Evolutionary conservation across 1,284 basidiomycete genomes (phyloP), one percentile per base, ranked within the genome.

Genomic region (Trichosporon inkin): DNA sequence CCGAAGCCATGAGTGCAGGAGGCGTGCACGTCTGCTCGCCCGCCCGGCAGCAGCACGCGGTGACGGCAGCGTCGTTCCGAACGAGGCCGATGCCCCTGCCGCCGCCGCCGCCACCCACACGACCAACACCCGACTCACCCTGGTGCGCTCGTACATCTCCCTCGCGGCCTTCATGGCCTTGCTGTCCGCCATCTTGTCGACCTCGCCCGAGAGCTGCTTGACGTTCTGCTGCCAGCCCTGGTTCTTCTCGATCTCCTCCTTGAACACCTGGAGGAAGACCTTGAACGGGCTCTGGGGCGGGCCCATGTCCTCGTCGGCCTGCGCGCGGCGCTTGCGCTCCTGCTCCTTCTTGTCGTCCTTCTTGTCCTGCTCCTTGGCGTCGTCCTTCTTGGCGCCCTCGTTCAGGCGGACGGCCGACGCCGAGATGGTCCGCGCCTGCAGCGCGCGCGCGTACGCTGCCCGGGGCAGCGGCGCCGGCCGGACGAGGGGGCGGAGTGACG

Each of bases 121-220:
- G n/a, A n/a, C 20, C 24, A 11, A 2, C 55, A n/a, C 7, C 4
- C 14, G 19, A 84, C 85, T 68, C 75, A 97, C 93, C 79, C 94
- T 85, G 11, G 92, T 90, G 63, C 89, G 86, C 80, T 98, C 95
- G 79, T 98, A 98, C 61, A 90, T 87, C 53, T 90, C 91, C 71
- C 85, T 83, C 13, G 92, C 92, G 69, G 83, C 84, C 81, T 90
- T 92, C 91, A 98, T 89, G n/a, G 94, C 89, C 75, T 95, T 92
- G 58, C 88, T 91, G 76, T 99, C 95, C 80, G 96, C 94, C 56
- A 97, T 80, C 80, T 97, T 97, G 80, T 92, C 90, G 38, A 96
- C 95, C 77, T 98, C 92, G 68, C 96, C 96, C 79, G 95, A 91
- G 34, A 99, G 84, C 80, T 96, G 92, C 80, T 92, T 93, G 61